These are phyloP conservation scores for Populus hybrid DNA, from an alignment of 441 rosid species.

Conservation along the genomic window DNA sequence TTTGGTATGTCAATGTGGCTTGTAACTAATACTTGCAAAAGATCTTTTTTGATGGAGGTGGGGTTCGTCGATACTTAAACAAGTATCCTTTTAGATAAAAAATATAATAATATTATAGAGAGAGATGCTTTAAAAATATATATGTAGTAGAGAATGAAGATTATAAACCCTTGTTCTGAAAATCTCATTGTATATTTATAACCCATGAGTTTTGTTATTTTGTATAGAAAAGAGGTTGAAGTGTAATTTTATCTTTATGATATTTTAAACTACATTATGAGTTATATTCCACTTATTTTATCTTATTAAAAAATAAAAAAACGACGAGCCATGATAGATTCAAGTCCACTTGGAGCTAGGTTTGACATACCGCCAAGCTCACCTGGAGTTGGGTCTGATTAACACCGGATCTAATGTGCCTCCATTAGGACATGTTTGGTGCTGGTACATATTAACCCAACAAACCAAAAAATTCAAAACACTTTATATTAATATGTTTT, in stretches of 20 bases:
- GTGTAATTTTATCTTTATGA: too few relatives aligned
- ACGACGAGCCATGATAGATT: fast-evolving
- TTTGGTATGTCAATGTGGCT: too few relatives aligned
- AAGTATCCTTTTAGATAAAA: too few relatives aligned
- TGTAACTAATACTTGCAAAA: too few relatives aligned
- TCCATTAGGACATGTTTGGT: too few relatives aligned
- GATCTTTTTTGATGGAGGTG: fast-evolving
- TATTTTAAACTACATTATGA: fast-evolving
- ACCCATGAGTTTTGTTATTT: fast-evolving
- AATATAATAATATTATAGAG: fast-evolving
- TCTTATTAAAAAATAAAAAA: too few relatives aligned
- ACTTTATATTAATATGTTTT: too few relatives aligned
- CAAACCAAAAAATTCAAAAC: too few relatives aligned
- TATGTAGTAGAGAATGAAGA: fast-evolving
- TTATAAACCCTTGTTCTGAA: fast-evolving
- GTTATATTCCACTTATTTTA: too few relatives aligned
- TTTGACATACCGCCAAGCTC: fast-evolving
- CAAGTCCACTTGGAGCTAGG: fast-evolving
- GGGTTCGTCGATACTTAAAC: fast-evolving
- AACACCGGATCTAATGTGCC: fast-evolving
- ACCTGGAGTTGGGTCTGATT: too few relatives aligned
- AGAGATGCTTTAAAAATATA: too few relatives aligned
- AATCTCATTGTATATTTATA: too few relatives aligned
- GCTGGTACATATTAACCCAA: fast-evolving
- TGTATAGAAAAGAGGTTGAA: fast-evolving